Base-by-base conservation (phyloP, 176 grass and related monocot genomes). In the Puya raimondii region DNA sequence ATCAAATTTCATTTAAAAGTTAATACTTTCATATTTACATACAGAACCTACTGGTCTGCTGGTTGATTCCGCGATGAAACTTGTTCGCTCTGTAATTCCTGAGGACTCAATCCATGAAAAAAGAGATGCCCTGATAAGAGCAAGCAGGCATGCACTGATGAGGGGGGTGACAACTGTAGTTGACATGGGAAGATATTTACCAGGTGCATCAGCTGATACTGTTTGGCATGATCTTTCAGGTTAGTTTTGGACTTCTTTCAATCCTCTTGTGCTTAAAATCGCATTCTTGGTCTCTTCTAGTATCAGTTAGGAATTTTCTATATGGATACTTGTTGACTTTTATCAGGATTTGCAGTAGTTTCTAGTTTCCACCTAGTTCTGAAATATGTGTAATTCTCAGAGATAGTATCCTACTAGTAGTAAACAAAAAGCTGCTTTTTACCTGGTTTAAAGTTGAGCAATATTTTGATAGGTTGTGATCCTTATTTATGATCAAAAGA, bases 121-220 rank as follows among this genome's bases (percentile, higher is more conserved):
- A 64, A 84, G 87, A 85, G 80, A 92, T 12, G 84, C 84, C 4
- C 80, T 99, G 77, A 21, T 93, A 18, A 81, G 53, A 81, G 94
- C 94, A 69, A 93, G 80, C 63, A 84, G 16, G 26, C 85, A 90
- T 77, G 94, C 86, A 27, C 72, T 99, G 71, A 78, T 17, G 14
- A 87, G 75, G 53, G 94, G 94, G 64, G 86, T 99, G 65, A 99
- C 94, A 73, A 84, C 82, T 69, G 50, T 93, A 65, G 82, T 93
- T 74, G 94, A 99, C 77, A 59, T 93, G 66, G 89, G 94, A 76
- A 83, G 84, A 73, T 90, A 85, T 71, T 86, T 90, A 50, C 81
- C 89, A 70, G 89, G 86, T 64, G 10, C 6, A 18, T 69, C 86
- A 17, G 64, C 76, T 5, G 58, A 85, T 9, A 49, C 85, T 76